Evolutionary conservation across 352 stramenopile species (phyloP), one percentile per base, ranked within the genome.

Genomic region (Phytopythium mirpurense): DNA sequence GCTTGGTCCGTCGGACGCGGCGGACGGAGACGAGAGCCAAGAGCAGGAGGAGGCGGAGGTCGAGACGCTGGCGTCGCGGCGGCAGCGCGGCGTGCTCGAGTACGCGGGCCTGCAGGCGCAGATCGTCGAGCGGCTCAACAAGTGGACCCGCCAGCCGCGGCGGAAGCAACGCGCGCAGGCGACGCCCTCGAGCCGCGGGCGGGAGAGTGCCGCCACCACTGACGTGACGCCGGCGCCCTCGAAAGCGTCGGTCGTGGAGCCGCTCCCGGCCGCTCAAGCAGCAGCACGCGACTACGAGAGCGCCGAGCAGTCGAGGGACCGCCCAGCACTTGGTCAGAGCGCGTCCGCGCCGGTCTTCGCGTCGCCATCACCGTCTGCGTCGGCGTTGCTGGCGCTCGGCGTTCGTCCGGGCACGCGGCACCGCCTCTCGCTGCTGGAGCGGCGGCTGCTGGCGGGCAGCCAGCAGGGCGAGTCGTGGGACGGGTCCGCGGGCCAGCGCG

Each of bases 91-190:
- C 6, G 58, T 60, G n/a, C 52, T 47, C 21, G 54, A 70, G 36
- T 73, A 69, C 29, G 43, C 37, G 24, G 34, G 61, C 18, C 52
- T 67, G 7, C 65, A 73, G 19, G 29, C 51, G 0, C 56, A 50
- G 14, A 65, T 70, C 11, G 41, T 51, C n/a, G 62, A 73, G 49
- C 54, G 58, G 10, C 51, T 72, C 2, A 18, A 11, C 24, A 54
- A 31, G 21, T 45, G 48, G 47, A 42, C 21, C 23, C 18, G 27
- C 32, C 45, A 50, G 43, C 43, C 21, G 14, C 19, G 21, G 16
- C 40, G 40, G 40, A 45, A 31, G 21, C 40, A 29, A 21, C 40
- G 21, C n/a, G n/a, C n/a, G n/a, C 29, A 32, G 29, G 29, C 29
- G 29, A 5, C 29, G 29, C 29, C 29, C 5, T 9, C 29, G 29